These are phyloP conservation scores for Plicaturopsis crispa DNA, from an alignment of 768 basidiomycete species.

Conservation along the genomic window DNA sequence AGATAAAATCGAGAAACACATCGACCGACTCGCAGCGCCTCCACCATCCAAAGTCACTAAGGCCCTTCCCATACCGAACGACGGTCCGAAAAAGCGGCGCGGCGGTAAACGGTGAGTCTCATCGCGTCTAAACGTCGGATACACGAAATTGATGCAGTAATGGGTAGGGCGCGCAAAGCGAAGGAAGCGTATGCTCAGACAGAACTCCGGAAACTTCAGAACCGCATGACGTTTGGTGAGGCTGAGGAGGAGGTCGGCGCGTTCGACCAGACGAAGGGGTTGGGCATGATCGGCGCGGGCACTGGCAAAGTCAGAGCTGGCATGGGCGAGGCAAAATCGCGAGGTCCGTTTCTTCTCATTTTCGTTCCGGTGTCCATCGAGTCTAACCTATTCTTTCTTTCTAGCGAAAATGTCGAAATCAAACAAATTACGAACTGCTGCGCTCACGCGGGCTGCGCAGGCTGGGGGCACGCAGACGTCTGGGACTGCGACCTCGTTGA, in stretches of 20 bases:
- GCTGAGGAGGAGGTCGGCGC: constrained; percentile 95
- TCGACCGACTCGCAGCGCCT: constrained; percentile 88
- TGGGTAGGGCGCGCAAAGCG: constrained; percentile 82
- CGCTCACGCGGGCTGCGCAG: constrained; percentile 65
- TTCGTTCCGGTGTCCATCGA: background rate
- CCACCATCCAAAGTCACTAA: constrained; percentile 92
- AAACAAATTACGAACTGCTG: constrained; percentile 84
- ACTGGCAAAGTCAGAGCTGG: constrained; percentile 89
- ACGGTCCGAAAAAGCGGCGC: constrained; percentile 91
- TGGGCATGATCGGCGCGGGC: constrained; percentile 91
- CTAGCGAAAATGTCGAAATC: constrained; percentile 93
- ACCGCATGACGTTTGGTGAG: constrained; percentile 93
- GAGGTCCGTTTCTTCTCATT: constrained; percentile 46
- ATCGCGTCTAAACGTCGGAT: background rate
- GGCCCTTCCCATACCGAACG: constrained; percentile 89
- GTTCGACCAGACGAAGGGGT: constrained; percentile 94
- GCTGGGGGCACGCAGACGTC: constrained; percentile 39
- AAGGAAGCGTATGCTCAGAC: constrained; percentile 98
- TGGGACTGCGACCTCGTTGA: constrained; percentile 86
- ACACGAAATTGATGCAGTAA: background rate
- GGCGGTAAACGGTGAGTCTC: constrained; percentile 82
- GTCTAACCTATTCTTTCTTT: constrained; percentile 2
- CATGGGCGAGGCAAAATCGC: constrained; percentile 81
- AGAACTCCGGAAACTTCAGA: constrained; percentile 93
- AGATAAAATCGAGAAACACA: constrained; percentile 88